Percentiles rank a stretch among this genome's conserved stretches.
phyloP scores from a whole-genome alignment of 495 filamentous ascomycete species.

The Melanomma pulvis-pyrius region DNA sequence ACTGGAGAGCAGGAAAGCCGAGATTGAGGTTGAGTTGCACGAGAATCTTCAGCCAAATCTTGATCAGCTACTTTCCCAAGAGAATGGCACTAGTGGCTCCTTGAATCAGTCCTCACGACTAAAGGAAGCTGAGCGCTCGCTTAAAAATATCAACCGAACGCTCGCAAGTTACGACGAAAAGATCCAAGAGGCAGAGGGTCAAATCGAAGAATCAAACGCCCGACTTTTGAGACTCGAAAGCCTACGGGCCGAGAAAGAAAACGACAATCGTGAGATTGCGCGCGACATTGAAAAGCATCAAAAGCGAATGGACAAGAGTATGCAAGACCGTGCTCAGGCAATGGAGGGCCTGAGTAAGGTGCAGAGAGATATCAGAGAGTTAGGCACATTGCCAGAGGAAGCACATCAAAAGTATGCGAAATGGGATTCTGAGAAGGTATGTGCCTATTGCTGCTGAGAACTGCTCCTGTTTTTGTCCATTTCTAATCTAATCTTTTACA shows the following conservation, averaged over 20 bases:
- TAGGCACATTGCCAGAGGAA: conserved; percentile 92
- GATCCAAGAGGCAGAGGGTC: conserved; percentile 54
- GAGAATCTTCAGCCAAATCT: conserved; percentile 83
- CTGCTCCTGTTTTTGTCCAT: too few relatives aligned
- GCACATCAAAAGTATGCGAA: conserved; percentile 89
- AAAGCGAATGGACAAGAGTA: conserved; percentile 88
- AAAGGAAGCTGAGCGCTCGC: conserved; percentile 78
- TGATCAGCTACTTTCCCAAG: conserved; percentile 81
- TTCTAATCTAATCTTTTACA: conserved; percentile 36
- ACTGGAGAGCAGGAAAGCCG: conserved; percentile 75
- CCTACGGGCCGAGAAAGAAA: conserved; percentile 66
- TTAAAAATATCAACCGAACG: conserved; percentile 70
- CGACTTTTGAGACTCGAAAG: conserved; percentile 64
- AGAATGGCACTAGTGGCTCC: conserved; percentile 62
- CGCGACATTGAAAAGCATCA: conserved; percentile 83
- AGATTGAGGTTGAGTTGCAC: conserved; percentile 80
- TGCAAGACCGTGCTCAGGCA: conserved; percentile 80
- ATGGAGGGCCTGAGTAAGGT: conserved; percentile 76
- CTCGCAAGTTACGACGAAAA: conserved; percentile 52
- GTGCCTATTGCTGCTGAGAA: conserved; percentile 27
- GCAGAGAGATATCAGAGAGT: conserved; percentile 82
- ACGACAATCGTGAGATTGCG: conserved; percentile 72
- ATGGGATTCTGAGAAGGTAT: conserved; percentile 71
- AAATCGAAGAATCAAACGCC: conserved; percentile 65
- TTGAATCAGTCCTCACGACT: conserved; percentile 60